Conservation (phyloP, 768 basidiomycete species). For the Boletus barrowsii region DNA sequence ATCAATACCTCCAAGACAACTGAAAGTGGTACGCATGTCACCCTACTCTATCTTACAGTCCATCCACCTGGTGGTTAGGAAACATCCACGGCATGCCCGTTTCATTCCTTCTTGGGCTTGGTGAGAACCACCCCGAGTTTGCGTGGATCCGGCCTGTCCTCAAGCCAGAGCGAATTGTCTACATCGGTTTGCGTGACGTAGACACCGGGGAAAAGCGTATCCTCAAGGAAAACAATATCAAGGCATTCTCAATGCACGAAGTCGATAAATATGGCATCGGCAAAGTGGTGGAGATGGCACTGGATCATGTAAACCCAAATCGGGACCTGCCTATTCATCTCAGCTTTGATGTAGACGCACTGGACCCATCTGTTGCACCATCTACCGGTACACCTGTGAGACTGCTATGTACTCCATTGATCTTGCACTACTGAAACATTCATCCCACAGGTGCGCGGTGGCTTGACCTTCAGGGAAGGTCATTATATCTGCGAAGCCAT, state of each 20-base stretch:
- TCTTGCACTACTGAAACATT: background rate
- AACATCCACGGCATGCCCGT: slow-evolving; percentile 99
- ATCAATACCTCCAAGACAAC: slow-evolving; percentile 90
- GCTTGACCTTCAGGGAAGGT: slow-evolving; percentile 95
- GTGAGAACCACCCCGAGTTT: slow-evolving; percentile 40
- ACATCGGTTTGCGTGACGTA: slow-evolving; percentile 94
- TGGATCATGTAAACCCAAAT: slow-evolving; percentile 88
- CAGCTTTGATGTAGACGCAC: slow-evolving; percentile 93
- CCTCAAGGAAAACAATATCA: slow-evolving; percentile 75
- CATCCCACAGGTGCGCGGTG: slow-evolving; percentile 72
- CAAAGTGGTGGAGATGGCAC: slow-evolving; percentile 92
- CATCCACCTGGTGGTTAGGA: slow-evolving; percentile 40
- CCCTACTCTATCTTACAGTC: background rate
- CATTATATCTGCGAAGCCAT: slow-evolving; percentile 96
- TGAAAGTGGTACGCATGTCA: slow-evolving; percentile 51
- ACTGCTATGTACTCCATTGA: background rate
- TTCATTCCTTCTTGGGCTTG: slow-evolving; percentile 76
- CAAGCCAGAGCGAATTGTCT: slow-evolving; percentile 77
- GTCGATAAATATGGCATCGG: slow-evolving; percentile 88
- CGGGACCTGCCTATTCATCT: slow-evolving; percentile 87
- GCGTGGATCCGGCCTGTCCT: slow-evolving; percentile 64
- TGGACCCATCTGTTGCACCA: slow-evolving; percentile 95
- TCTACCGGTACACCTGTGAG: slow-evolving; percentile 89
- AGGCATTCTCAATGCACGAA: slow-evolving; percentile 90
- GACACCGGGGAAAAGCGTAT: slow-evolving; percentile 87